Evolutionary conservation across 768 basidiomycete species (phyloP).

Genomic region (Strobilomyces echinocephalus): DNA sequence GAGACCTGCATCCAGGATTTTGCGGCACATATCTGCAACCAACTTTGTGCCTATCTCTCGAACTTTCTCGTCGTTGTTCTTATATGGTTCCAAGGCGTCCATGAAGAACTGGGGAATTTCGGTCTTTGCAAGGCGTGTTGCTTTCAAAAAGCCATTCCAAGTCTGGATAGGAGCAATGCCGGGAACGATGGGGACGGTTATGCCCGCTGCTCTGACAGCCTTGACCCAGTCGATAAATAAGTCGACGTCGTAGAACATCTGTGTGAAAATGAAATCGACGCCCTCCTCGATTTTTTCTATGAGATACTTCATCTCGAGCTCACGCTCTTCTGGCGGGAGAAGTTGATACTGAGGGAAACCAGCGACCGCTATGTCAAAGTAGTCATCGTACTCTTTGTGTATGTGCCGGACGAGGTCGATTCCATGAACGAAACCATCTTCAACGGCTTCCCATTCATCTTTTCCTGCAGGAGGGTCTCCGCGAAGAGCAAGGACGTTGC

Average conservation of each 20-base stretch:
- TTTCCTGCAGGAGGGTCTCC: slow-evolving; percentile 89
- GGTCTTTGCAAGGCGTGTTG: slow-evolving; percentile 74
- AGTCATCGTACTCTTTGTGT: slow-evolving; percentile 74
- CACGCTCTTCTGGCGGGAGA: slow-evolving; percentile 68
- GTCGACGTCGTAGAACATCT: slow-evolving; percentile 95
- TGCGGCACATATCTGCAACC: slow-evolving; percentile 90
- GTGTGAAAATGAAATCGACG: slow-evolving; percentile 92
- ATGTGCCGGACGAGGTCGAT: slow-evolving; percentile 92
- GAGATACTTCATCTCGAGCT: slow-evolving; percentile 75
- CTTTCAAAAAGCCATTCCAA: slow-evolving; percentile 89
- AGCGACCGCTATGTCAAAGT: slow-evolving; percentile 92
- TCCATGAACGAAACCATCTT: slow-evolving; percentile 86
- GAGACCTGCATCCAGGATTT: slow-evolving; percentile 72
- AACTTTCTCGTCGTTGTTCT: slow-evolving; percentile 91
- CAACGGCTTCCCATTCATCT: slow-evolving; percentile 88
- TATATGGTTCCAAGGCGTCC: slow-evolving; percentile 77
- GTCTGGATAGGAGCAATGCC: slow-evolving; percentile 96
- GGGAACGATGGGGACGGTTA: slow-evolving; percentile 85
- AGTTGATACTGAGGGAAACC: slow-evolving; percentile 85
- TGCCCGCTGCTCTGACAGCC: slow-evolving; percentile 75
- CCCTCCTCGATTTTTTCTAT: slow-evolving; percentile 92
- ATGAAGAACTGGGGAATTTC: slow-evolving; percentile 71
- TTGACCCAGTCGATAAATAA: slow-evolving; percentile 92
- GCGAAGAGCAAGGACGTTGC: slow-evolving; percentile 89
- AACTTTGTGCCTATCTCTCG: slow-evolving; percentile 89